Evolutionary conservation across 345 rosid genomes (phyloP).

Genomic region (Citrus sp.): DNA sequence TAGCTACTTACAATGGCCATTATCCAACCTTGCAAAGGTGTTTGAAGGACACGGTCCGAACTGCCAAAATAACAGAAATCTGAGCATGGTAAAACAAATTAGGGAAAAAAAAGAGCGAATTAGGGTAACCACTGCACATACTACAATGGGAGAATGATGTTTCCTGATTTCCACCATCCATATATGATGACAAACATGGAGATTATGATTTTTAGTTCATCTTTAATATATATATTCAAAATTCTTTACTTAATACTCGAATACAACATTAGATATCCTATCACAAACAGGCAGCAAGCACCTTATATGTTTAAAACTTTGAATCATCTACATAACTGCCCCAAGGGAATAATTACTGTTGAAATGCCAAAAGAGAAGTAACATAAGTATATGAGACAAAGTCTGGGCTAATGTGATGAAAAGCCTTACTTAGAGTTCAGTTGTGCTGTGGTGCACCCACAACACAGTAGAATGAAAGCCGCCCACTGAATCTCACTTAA

Average conservation of each 20-base stretch:
- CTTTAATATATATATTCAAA: not conserved
- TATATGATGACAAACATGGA: not conserved
- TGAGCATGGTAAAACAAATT: not conserved
- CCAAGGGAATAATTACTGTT: not conserved
- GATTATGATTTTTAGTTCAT: not conserved
- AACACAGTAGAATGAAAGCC: conserved; percentile 85
- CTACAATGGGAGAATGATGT: not conserved
- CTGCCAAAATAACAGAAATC: conserved; percentile 39
- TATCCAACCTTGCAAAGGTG: conserved; percentile 86
- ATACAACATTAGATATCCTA: not conserved
- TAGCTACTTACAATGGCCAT: conserved; percentile 87
- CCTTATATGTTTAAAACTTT: not conserved
- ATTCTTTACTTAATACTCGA: not conserved
- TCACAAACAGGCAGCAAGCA: not conserved
- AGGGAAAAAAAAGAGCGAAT: not conserved
- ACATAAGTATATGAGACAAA: not conserved
- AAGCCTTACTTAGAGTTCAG: conserved; percentile 75
- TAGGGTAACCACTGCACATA: not conserved
- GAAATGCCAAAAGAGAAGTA: not conserved
- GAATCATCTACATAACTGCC: not conserved
- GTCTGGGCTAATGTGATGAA: conserved; percentile 6
- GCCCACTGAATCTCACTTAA: conserved; percentile 98
- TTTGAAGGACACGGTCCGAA: conserved; percentile 91
- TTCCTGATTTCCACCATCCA: not conserved
- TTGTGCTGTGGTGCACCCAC: conserved; percentile 98